Evolutionary conservation across 345 rosid genomes (phyloP).

Genomic region (Firmiana major): DNA sequence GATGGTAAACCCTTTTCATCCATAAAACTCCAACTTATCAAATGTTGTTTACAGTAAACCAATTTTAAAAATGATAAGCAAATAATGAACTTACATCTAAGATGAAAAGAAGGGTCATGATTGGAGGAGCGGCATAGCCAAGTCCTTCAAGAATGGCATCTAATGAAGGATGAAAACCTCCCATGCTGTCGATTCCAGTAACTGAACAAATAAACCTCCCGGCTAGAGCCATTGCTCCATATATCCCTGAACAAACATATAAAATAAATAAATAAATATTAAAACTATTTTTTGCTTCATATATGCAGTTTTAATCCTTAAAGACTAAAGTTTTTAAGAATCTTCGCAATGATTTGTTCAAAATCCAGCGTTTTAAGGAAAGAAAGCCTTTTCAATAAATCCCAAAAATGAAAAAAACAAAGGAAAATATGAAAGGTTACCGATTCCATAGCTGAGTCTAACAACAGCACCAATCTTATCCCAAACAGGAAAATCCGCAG

Average conservation of each 20-base stretch:
- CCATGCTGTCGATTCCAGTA: conserved; percentile 76
- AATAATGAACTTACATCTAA: conserved; percentile 56
- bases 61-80: conserved; percentile 4
- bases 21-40: background rate
- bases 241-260: conserved; percentile 52
- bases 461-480: conserved; percentile 88
- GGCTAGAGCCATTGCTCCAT: conserved; percentile 87
- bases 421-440: conserved; percentile 27
- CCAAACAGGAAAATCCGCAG: conserved; percentile 76
- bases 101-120: conserved; percentile 92
- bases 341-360: background rate
- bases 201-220: conserved; percentile 90
- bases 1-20: too few relatives aligned
- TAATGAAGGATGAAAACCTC: conserved; percentile 71
- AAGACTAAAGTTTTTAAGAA: conserved; percentile 1
- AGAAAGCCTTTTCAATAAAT: background rate
- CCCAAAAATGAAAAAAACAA: background rate
- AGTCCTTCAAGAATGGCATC: conserved; percentile 78
- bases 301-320: too few relatives aligned
- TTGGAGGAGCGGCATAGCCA: conserved; percentile 92
- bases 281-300: too few relatives aligned
- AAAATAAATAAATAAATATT: background rate
- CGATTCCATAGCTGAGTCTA: conserved; percentile 87
- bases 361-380: too few relatives aligned
- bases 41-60: background rate